A percentile compares a stretch with the other conserved stretches of the same genome.
phyloP scores from a whole-genome alignment of 148 eudicot species.

The Nyssa sinensis region DNA sequence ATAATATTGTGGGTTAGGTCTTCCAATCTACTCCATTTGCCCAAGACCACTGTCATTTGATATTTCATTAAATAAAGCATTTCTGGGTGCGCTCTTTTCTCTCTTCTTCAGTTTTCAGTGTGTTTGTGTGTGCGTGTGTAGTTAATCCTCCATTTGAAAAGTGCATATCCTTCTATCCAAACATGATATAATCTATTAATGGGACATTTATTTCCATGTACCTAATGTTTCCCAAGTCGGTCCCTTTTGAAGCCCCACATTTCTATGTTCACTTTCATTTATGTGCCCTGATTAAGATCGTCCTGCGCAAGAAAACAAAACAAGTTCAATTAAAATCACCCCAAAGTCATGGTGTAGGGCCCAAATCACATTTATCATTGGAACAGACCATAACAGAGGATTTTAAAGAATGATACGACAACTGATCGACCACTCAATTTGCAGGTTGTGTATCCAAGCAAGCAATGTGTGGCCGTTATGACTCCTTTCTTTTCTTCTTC shows the following conservation, averaged over 20 bases:
- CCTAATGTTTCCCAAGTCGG: not conserved
- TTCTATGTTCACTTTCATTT: not conserved
- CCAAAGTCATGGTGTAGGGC: slow-evolving; percentile 2
- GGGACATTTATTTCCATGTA: not conserved
- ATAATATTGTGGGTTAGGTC: not conserved
- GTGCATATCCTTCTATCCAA: not conserved
- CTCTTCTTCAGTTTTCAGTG: not conserved
- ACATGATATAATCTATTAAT: not conserved
- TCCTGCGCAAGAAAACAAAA: slow-evolving; percentile 18
- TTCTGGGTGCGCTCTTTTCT: not conserved
- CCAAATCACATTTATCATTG: slow-evolving; percentile 2
- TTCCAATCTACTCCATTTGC: not conserved
- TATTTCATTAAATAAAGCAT: not conserved
- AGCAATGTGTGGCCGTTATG: not conserved
- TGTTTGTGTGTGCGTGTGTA: not conserved
- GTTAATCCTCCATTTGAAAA: not conserved
- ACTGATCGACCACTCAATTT: slow-evolving; percentile 12
- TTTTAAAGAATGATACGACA: slow-evolving; percentile 8
- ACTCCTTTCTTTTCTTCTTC: not conserved
- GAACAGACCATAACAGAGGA: not conserved
- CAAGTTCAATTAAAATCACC: not conserved
- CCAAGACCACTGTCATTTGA: not conserved
- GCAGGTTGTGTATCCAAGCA: not conserved
- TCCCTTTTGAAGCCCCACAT: not conserved
- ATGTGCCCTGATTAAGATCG: not conserved